phyloP scores from a whole-genome alignment of 176 grass and related monocot genomes.

The Ensete ventricosum region DNA sequence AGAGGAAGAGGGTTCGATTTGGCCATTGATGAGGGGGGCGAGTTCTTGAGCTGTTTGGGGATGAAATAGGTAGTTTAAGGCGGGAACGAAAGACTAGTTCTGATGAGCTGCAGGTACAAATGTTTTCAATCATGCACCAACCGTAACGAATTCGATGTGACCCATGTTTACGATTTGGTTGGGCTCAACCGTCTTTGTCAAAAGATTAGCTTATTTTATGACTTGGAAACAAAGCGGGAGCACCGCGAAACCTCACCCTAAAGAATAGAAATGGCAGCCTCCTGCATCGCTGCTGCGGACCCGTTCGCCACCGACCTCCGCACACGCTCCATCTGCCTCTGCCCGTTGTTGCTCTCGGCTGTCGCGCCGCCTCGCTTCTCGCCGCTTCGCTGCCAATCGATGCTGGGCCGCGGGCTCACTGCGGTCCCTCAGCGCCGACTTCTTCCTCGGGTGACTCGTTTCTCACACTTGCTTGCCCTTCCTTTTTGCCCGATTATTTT shows the following conservation, averaged over 20 bases:
- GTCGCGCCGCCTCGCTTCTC: not conserved
- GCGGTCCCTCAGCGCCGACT: slow-evolving; percentile 19
- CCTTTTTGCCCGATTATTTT: not conserved
- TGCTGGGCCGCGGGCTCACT: slow-evolving; percentile 11
- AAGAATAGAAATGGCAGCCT: slow-evolving; percentile 25
- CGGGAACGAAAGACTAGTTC: too few species aligned
- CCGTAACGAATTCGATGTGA: too few species aligned
- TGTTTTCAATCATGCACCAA: too few species aligned
- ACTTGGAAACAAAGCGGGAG: too few species aligned
- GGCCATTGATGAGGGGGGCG: too few species aligned
- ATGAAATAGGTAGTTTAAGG: too few species aligned
- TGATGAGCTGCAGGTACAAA: too few species aligned
- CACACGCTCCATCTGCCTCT: not conserved
- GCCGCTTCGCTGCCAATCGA: slow-evolving; percentile 11
- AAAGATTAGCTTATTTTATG: too few species aligned
- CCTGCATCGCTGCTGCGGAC: not conserved
- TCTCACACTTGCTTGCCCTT: not conserved
- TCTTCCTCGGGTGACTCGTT: slow-evolving; percentile 16
- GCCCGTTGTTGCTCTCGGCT: not conserved
- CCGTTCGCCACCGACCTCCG: slow-evolving; percentile 12
- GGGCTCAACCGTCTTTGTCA: too few species aligned
- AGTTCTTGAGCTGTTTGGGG: too few species aligned
- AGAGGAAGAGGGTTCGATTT: not conserved
- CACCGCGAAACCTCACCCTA: too few species aligned
- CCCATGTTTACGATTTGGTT: too few species aligned